A percentile compares a stretch with the other conserved stretches of the same genome.
phyloP scores from a whole-genome alignment of 1,284 basidiomycete species.

The Neotropicomus parvogracilis region DNA sequence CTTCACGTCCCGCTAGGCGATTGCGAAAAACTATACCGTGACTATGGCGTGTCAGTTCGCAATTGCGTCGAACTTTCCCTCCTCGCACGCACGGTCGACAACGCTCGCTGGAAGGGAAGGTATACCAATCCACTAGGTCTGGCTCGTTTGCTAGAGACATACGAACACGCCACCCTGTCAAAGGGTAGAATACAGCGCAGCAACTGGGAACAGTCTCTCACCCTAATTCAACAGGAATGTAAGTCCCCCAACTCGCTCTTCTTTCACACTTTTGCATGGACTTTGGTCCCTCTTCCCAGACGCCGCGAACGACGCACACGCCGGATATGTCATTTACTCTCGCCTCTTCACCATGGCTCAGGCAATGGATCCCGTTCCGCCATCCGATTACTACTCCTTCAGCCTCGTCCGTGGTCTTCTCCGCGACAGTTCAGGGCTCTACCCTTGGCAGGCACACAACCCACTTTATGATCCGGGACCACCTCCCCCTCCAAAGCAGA shows the following conservation, averaged over 20 bases:
- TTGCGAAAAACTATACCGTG: slow-evolving; percentile 56
- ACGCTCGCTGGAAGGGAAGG: slow-evolving; percentile 61
- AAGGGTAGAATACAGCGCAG: slow-evolving; percentile 62
- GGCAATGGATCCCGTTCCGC: slow-evolving; percentile 39
- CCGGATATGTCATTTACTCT: slow-evolving; percentile 50
- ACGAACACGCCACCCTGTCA: slow-evolving; percentile 46
- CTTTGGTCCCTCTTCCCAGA: slow-evolving; percentile 40
- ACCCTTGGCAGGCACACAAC: slow-evolving; percentile 53
- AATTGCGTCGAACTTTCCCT: slow-evolving; percentile 67
- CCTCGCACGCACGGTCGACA: slow-evolving; percentile 66
- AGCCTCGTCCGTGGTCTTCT: slow-evolving; percentile 45
- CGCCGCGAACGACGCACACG: slow-evolving; percentile 68
- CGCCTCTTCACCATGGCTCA: slow-evolving; percentile 41
- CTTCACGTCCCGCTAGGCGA: slow-evolving; percentile 45
- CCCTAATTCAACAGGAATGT: slow-evolving; percentile 54
- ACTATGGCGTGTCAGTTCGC: slow-evolving; percentile 46
- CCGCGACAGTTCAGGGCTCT: slow-evolving; percentile 35
- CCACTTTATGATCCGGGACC: slow-evolving; percentile 70
- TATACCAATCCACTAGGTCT: slow-evolving; percentile 57
- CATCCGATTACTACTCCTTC: slow-evolving; percentile 53
- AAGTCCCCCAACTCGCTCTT: slow-evolving; percentile 23
- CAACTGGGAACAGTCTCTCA: slow-evolving; percentile 61
- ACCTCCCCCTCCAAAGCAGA: slow-evolving; percentile 43
- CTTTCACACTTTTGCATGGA: neutral
- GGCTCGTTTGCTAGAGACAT: slow-evolving; percentile 55